A percentile compares a stretch with the other conserved stretches of the same genome.
phyloP scores from a whole-genome alignment of 805 yeast species.

The baker's yeast (Saccharomyces cerevisiae) region DNA sequence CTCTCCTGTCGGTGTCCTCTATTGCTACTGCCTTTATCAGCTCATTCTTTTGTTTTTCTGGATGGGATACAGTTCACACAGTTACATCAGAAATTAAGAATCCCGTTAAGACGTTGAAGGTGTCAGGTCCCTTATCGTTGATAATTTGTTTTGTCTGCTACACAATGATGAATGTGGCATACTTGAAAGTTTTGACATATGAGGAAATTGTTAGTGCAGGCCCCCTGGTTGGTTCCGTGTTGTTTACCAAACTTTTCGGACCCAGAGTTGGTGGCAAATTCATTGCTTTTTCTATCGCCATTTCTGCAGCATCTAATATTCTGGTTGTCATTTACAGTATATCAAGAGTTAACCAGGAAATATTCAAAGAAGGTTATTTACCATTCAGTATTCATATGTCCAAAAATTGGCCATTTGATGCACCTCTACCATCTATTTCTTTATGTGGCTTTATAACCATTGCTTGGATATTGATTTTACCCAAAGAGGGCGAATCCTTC shows the following conservation, averaged over 20 bases:
- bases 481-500: slow-evolving; percentile 32
- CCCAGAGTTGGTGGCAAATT: slow-evolving; percentile 43
- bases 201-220: slow-evolving; percentile 48
- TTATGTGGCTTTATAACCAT: slow-evolving; percentile 29
- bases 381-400: slow-evolving; percentile 48
- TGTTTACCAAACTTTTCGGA: slow-evolving; percentile 52
- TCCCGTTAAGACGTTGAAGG: slow-evolving; percentile 47
- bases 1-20: slow-evolving; percentile 35
- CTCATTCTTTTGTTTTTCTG: slow-evolving; percentile 52
- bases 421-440: slow-evolving; percentile 46
- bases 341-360: slow-evolving; percentile 57
- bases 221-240: slow-evolving; percentile 49
- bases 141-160: slow-evolving; percentile 41
- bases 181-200: slow-evolving; percentile 44
- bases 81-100: slow-evolving; percentile 54
- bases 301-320: slow-evolving; percentile 57
- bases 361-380: slow-evolving; percentile 52
- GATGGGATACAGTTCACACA: slow-evolving; percentile 57
- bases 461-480: slow-evolving; percentile 29
- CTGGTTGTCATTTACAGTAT: slow-evolving; percentile 52
- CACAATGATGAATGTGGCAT: slow-evolving; percentile 46
- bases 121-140: slow-evolving; percentile 54
- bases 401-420: slow-evolving; percentile 46
- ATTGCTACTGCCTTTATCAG: slow-evolving; percentile 49
- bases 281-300: slow-evolving; percentile 48